phyloP scores from a whole-genome alignment of 192 early-diverging fungal genomes.

The Thamnidium elegans region DNA sequence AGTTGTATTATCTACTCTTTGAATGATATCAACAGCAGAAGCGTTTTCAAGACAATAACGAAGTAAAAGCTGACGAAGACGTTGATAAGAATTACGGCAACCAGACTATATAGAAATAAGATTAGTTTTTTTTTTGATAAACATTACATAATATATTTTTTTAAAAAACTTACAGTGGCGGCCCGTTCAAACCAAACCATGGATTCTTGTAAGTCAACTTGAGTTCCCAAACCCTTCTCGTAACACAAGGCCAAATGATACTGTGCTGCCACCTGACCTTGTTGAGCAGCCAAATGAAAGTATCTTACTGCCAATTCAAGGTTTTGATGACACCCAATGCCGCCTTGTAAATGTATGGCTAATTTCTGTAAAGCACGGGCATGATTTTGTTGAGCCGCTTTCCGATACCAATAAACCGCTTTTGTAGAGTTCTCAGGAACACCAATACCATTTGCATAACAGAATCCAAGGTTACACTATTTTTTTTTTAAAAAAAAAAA shows the following conservation, averaged over 20 bases:
- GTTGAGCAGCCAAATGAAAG: conserved; percentile 60
- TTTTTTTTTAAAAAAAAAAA: too few relatives aligned
- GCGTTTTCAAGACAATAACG: conserved; percentile 36
- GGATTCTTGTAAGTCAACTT: conserved; percentile 27
- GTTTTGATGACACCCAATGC: conserved; percentile 46
- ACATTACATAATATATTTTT: not conserved
- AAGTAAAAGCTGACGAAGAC: conserved; percentile 47
- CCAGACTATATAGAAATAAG: conserved; percentile 33
- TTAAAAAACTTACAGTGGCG: conserved; percentile 5
- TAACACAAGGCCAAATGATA: conserved; percentile 52
- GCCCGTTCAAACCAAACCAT: conserved; percentile 27
- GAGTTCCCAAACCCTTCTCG: conserved; percentile 43
- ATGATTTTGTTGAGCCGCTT: conserved; percentile 63
- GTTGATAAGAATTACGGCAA: conserved; percentile 50
- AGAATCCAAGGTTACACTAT: conserved; percentile 73
- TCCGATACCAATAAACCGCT: conserved; percentile 60
- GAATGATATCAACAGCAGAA: conserved; percentile 25
- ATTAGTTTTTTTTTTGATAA: not conserved
- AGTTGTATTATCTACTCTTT: not conserved
- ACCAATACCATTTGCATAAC: conserved; percentile 75
- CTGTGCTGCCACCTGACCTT: conserved; percentile 60
- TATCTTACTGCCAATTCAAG: conserved; percentile 50
- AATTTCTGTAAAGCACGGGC: conserved; percentile 56
- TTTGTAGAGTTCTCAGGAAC: conserved; percentile 51
- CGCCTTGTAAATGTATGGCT: conserved; percentile 51